Base-by-base conservation (phyloP, 2,329 filamentous ascomycete genomes). In the Ophiostoma perfectum region DNA sequence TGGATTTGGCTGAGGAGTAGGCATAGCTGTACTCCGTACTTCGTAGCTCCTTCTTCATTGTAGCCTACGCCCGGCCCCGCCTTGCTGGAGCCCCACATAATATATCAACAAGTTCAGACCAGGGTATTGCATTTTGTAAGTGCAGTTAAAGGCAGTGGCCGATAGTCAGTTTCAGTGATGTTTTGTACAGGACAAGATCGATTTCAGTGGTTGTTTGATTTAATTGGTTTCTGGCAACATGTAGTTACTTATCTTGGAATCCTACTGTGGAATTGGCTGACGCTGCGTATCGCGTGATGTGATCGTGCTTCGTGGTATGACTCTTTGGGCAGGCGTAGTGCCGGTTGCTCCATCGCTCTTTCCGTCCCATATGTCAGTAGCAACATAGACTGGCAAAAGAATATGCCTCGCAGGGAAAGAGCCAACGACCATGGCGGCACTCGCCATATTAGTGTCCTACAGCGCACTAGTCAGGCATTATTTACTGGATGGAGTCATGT, bases 231-330 rank as follows among this genome's bases (percentile, higher is more conserved):
- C 27, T 2, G 27, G 27, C 2, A 27, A 1, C 27, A 27, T 27
- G 27, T 27, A 2, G 27, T 27, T 27, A 27, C 27, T 27, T 27
- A 2, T 27, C 27, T 27, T 27, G 2, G 27, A 27, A 27, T 27
- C 27, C 27, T 27, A 27, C 27, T 27, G 27, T 27, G 27, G 2
- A 27, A 27, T 27, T 27, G 27, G 27, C 27, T 27, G 27, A 27
- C 27, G 27, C 27, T 27, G 27, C 27, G 12, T 38, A 18, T 60
- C 55, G 55, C 18, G 27, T 60, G 52, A 58, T 38, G 27, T 14
- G 52, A 18, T 12, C 27, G 55, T 60, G 55, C 18, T 60, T 18
- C 6, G 27, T 60, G 55, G 55, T 60, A 60, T 60, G 55, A 60
- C 55, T 60, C 27, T 60, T 60, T 52, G 36, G 55, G 55, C 27